Evolutionary conservation across 2,329 filamentous ascomycete species (phyloP).

Genomic region (Beauveria sp.): DNA sequence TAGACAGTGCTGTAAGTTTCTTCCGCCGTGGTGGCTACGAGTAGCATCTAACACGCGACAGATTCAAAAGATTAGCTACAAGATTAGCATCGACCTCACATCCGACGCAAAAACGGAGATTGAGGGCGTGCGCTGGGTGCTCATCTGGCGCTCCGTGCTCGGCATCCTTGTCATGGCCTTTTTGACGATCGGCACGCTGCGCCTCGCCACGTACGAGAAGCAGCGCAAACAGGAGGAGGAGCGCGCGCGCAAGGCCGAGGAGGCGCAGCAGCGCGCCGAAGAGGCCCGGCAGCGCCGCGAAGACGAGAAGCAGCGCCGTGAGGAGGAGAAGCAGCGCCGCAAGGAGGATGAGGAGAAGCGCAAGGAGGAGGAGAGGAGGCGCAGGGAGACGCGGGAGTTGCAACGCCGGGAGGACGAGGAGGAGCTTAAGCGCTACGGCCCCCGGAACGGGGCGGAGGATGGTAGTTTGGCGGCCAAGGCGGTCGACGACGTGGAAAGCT

Average conservation of each 20-base stretch:
- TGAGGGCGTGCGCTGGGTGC: slow-evolving; percentile 82
- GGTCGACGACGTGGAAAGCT: slow-evolving; percentile 48
- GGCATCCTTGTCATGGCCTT: slow-evolving; percentile 61
- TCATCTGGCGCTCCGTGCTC: slow-evolving; percentile 55
- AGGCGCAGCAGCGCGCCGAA: slow-evolving; percentile 18
- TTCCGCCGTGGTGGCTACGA: too few relatives aligned
- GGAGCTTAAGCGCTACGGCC: slow-evolving; percentile 1
- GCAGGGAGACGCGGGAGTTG: not conserved
- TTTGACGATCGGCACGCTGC: slow-evolving; percentile 50
- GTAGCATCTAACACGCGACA: slow-evolving; percentile 24
- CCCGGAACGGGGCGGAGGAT: slow-evolving; percentile 20
- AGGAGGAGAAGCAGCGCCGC: not conserved
- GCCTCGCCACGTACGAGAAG: slow-evolving; percentile 50
- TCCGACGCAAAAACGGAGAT: slow-evolving; percentile 89
- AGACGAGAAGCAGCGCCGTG: slow-evolving; percentile 2
- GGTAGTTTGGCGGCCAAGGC: slow-evolving; percentile 30
- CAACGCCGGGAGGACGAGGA: slow-evolving; percentile 5
- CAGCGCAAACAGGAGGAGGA: slow-evolving; percentile 42
- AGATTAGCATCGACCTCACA: slow-evolving; percentile 84
- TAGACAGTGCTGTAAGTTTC: slow-evolving; percentile 67
- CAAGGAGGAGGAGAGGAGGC: not conserved
- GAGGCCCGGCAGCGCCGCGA: not conserved
- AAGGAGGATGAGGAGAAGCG: not conserved
- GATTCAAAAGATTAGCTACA: slow-evolving; percentile 93
- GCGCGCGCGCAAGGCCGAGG: slow-evolving; percentile 34